Conservation (phyloP, 2,329 filamentous ascomycete species). For the Colletotrichum theobromicola region DNA sequence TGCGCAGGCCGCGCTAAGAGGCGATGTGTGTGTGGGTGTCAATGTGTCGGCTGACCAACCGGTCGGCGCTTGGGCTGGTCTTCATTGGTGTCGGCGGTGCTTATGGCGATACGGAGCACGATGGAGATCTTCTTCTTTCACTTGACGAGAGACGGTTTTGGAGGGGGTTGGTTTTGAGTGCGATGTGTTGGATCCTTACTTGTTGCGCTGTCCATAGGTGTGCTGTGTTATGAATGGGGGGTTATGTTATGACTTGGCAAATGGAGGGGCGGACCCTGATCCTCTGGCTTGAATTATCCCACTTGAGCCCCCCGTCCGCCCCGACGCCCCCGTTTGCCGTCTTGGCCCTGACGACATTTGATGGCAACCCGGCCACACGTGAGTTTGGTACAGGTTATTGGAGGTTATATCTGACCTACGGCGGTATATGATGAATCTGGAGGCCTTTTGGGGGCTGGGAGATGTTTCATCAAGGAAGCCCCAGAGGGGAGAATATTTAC, state of each 20-base stretch:
- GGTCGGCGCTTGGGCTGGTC: not conserved
- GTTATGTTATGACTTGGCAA: not conserved
- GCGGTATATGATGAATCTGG: not conserved
- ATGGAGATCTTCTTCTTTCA: not conserved
- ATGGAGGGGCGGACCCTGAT: conserved; percentile 8
- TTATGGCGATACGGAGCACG: not conserved
- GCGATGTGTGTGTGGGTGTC: not conserved
- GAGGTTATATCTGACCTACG: not conserved
- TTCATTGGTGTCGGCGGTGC: not conserved
- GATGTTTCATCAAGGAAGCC: not conserved
- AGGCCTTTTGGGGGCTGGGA: not conserved
- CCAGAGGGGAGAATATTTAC: not conserved
- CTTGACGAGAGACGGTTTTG: not conserved
- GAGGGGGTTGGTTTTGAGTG: not conserved
- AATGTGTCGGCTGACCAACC: not conserved
- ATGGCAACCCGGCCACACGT: not conserved
- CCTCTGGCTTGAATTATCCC: not conserved
- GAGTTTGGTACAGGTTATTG: not conserved
- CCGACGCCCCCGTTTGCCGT: not conserved
- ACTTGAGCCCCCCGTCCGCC: not conserved
- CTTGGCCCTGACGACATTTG: not conserved
- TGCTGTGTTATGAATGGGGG: not conserved
- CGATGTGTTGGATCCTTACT: not conserved
- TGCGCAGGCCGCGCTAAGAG: not conserved
- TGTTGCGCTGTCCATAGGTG: not conserved